Conservation (phyloP, 2,329 filamentous ascomycete species). For the Aspergillus jensenii region DNA sequence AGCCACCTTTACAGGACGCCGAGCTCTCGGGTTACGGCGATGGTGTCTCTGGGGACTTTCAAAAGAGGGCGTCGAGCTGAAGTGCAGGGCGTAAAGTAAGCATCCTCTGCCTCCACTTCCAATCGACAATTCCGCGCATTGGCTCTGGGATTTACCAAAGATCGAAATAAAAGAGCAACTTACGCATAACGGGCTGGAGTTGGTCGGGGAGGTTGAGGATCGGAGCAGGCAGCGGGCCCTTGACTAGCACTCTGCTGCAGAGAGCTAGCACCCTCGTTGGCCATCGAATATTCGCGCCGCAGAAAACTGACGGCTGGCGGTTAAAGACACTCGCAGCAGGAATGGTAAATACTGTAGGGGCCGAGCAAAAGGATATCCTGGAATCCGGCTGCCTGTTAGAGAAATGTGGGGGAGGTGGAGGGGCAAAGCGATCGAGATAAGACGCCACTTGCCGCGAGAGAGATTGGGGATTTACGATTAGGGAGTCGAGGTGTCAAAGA, state of each 20-base stretch:
- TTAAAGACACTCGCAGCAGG: constrained; percentile 2
- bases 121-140: not conserved
- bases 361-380: not conserved
- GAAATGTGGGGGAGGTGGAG: constrained; percentile 22
- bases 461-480: not conserved
- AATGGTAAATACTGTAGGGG: not conserved
- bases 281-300: constrained; percentile 21
- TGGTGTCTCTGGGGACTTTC: constrained; percentile 67
- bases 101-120: constrained; percentile 10
- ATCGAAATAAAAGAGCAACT: constrained; percentile 8
- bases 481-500: not conserved
- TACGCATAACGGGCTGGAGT: constrained; percentile 29
- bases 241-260: constrained; percentile 19
- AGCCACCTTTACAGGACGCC: constrained; percentile 61
- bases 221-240: constrained; percentile 13
- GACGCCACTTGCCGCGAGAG: not conserved
- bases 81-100: constrained; percentile 1
- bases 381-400: constrained; percentile 21
- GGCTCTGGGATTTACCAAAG: not conserved
- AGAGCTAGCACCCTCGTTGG: constrained; percentile 20
- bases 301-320: not conserved
- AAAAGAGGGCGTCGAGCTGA: constrained; percentile 58
- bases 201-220: constrained; percentile 17
- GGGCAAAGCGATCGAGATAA: constrained; percentile 9
- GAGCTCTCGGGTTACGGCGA: constrained; percentile 59